These are phyloP conservation scores for Ceratobasidium papillatum DNA, from an alignment of 1,284 basidiomycete species.

Conservation along the genomic window DNA sequence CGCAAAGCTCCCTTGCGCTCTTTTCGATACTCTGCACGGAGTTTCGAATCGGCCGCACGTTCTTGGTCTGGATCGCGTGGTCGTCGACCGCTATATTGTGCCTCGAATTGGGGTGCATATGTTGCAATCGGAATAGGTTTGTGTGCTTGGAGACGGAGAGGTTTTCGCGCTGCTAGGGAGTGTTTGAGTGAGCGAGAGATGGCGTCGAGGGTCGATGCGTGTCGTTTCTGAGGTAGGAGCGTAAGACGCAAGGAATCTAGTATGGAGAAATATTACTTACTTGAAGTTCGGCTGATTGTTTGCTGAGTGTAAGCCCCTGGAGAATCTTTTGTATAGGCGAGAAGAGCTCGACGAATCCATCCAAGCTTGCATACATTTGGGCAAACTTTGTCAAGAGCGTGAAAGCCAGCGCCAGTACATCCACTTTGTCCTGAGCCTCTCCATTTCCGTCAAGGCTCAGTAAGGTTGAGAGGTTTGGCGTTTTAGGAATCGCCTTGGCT, in stretches of 20 bases:
- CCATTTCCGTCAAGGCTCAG: conserved; percentile 58
- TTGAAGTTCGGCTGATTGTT: conserved; percentile 63
- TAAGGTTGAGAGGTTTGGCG: conserved; percentile 44
- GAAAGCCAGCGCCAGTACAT: conserved; percentile 70
- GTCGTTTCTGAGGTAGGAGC: conserved; percentile 54
- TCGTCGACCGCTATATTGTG: conserved; percentile 81
- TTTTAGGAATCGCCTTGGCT: conserved; percentile 43
- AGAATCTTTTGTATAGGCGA: conserved; percentile 71
- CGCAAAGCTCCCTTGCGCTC: conserved; percentile 97
- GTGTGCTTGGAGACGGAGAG: conserved; percentile 90
- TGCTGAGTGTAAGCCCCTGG: conserved; percentile 60
- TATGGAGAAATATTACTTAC: conserved; percentile 55
- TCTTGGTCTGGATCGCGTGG: conserved; percentile 92
- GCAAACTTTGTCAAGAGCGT: conserved; percentile 73
- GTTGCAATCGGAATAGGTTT: conserved; percentile 96
- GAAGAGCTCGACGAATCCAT: conserved; percentile 87
- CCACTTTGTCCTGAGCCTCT: conserved; percentile 66
- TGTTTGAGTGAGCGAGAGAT: conserved; percentile 76
- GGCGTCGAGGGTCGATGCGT: conserved; percentile 56
- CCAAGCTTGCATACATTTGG: conserved; percentile 77
- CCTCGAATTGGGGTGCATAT: conserved; percentile 94
- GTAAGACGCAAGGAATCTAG: conserved; percentile 36
- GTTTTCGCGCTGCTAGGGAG: conserved; percentile 73
- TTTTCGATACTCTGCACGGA: conserved; percentile 91
- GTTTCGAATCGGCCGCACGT: conserved; percentile 85